These are phyloP conservation scores for Neopestalotiopsis rosae DNA, from an alignment of 2,329 filamentous ascomycete genomes.

Conservation along the genomic window DNA sequence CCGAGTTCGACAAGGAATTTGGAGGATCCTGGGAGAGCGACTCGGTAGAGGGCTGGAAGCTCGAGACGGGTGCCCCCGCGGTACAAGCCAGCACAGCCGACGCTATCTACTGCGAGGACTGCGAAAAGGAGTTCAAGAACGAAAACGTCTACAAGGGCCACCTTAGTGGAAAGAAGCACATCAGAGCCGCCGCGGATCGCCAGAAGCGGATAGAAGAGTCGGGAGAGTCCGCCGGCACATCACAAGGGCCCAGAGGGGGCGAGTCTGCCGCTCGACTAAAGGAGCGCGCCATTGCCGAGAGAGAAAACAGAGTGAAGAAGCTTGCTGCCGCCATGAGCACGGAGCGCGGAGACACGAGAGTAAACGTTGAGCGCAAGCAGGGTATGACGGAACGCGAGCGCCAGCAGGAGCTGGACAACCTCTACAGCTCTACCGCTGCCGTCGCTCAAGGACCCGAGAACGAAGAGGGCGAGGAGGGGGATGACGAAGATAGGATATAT, in stretches of 20 bases:
- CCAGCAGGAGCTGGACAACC: slow-evolving; percentile 88
- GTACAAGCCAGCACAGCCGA: slow-evolving; percentile 51
- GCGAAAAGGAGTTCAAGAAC: slow-evolving; percentile 94
- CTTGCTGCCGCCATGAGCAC: slow-evolving; percentile 83
- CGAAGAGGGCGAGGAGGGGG: slow-evolving; percentile 71
- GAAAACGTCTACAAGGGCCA: slow-evolving; percentile 93
- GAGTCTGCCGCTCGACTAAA: slow-evolving; percentile 68
- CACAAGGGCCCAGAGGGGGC: slow-evolving; percentile 33
- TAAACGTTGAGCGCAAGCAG: slow-evolving; percentile 95
- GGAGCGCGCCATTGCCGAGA: slow-evolving; percentile 87
- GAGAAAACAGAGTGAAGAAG: slow-evolving; percentile 82
- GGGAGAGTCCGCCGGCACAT: slow-evolving; percentile 31
- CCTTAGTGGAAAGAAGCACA: slow-evolving; percentile 88
- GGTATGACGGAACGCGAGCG: slow-evolving; percentile 98
- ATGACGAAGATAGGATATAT: slow-evolving; percentile 89
- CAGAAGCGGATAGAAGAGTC: slow-evolving; percentile 51
- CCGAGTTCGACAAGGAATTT: slow-evolving; percentile 82
- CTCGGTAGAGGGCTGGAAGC: slow-evolving; percentile 79
- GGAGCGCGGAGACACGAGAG: slow-evolving; percentile 85
- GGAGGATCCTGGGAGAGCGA: slow-evolving; percentile 81
- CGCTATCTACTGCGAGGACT: slow-evolving; percentile 87
- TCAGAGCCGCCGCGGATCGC: slow-evolving; percentile 77
- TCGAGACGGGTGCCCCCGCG: slow-evolving; percentile 52
- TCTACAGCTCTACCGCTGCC: slow-evolving; percentile 64
- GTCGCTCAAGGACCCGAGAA: slow-evolving; percentile 48